These are phyloP conservation scores for Penicillium canescens DNA, from an alignment of 495 filamentous ascomycete genomes.

Conservation along the genomic window DNA sequence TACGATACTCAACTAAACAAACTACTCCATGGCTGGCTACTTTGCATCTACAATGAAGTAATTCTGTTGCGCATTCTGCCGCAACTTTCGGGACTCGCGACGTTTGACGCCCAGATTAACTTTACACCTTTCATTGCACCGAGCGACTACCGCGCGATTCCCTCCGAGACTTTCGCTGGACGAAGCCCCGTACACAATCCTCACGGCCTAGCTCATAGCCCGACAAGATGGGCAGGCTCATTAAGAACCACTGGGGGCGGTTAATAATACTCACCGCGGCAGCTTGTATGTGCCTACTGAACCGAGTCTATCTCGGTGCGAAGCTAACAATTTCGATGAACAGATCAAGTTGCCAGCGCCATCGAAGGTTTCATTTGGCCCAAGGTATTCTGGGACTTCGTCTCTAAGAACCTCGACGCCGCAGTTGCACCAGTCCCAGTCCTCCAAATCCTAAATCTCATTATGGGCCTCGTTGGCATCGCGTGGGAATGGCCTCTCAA, in stretches of 20 bases:
- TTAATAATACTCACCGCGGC: slow-evolving; percentile 86
- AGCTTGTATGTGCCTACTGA: slow-evolving; percentile 60
- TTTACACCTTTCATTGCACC: not conserved
- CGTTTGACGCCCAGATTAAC: not conserved
- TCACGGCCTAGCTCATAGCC: not conserved
- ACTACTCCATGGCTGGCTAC: not conserved
- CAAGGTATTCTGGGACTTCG: slow-evolving; percentile 98
- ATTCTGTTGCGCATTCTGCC: not conserved
- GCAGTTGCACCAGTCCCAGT: slow-evolving; percentile 86
- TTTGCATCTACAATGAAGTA: slow-evolving; percentile 2
- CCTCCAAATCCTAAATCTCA: slow-evolving; percentile 92
- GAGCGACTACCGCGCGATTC: slow-evolving; percentile 1
- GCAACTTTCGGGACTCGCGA: not conserved
- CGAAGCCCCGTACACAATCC: slow-evolving; percentile 18
- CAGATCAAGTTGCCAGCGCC: slow-evolving; percentile 84
- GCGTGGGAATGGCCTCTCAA: slow-evolving; percentile 91
- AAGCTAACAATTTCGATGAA: not conserved
- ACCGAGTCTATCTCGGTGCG: not conserved
- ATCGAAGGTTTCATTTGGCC: slow-evolving; percentile 96
- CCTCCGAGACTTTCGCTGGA: slow-evolving; percentile 22
- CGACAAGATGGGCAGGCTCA: slow-evolving; percentile 84
- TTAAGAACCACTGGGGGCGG: slow-evolving; percentile 98
- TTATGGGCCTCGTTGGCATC: slow-evolving; percentile 77
- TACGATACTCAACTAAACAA: not conserved
- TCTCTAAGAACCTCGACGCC: slow-evolving; percentile 84